Percentiles rank a stretch among this genome's conserved stretches.
phyloP scores from a whole-genome alignment of 805 yeast species.

The Candida vartiovaarae region DNA sequence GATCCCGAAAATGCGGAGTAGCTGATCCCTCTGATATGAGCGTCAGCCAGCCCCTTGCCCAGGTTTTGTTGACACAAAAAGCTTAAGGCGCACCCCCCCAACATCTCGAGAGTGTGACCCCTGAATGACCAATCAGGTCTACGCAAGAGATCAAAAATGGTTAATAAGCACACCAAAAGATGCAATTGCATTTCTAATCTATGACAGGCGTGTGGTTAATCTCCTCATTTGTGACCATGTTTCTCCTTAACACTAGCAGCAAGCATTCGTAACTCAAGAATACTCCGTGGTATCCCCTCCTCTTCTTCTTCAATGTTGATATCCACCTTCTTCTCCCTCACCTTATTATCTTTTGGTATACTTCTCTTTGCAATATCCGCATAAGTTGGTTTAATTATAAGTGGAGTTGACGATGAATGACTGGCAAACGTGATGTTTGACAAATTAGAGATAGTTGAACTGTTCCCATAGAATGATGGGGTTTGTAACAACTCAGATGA shows the following conservation, averaged over 20 bases:
- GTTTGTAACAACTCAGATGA: constrained; percentile 24
- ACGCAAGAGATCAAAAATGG: too few species aligned
- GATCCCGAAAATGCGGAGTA: too few species aligned
- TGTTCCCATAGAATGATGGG: constrained; percentile 20
- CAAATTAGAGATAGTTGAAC: constrained; percentile 20
- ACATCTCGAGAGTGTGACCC: too few species aligned
- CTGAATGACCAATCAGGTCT: too few species aligned
- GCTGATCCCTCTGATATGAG: too few species aligned
- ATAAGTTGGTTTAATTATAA: constrained; percentile 8
- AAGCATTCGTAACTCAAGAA: constrained; percentile 18
- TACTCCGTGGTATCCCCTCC: constrained; percentile 16
- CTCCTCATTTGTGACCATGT: constrained; percentile 5
- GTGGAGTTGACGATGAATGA: constrained; percentile 8
- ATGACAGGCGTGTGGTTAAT: neutral
- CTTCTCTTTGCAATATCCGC: neutral
- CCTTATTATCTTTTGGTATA: neutral
- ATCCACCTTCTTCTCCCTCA: neutral
- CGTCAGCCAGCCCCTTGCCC: too few species aligned
- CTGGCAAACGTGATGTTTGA: constrained; percentile 23
- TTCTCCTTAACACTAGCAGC: constrained; percentile 19
- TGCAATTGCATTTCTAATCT: too few species aligned
- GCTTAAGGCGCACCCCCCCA: too few species aligned
- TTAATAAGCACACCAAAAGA: too few species aligned
- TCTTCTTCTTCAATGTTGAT: neutral
- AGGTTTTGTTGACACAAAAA: too few species aligned